These are phyloP conservation scores for Chaetomium globosum DNA, from an alignment of 2,329 filamentous ascomycete genomes.

Conservation along the genomic window DNA sequence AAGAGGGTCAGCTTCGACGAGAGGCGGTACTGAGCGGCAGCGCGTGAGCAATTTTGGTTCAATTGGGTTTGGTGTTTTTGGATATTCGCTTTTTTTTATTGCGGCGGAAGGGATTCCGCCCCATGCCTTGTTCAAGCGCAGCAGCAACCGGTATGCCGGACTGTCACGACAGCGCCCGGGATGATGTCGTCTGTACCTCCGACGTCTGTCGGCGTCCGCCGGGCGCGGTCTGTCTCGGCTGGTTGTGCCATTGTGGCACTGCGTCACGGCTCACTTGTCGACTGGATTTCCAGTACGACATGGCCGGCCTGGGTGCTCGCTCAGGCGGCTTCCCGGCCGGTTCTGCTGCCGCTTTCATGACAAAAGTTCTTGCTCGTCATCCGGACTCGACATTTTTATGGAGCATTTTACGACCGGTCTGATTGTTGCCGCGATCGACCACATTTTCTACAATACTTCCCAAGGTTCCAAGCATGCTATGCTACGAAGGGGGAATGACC, in stretches of 20 bases:
- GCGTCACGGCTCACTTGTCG: not conserved
- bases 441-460: conserved; percentile 13
- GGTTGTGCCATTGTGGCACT: conserved; percentile 2
- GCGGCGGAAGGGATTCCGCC: conserved; percentile 5
- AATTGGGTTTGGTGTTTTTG: conserved; percentile 10
- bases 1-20: conserved; percentile 33
- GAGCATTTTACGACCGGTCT: conserved; percentile 22
- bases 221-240: not conserved
- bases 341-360: conserved; percentile 23
- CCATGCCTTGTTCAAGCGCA: not conserved
- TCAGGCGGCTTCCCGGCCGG: not conserved
- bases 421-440: conserved; percentile 16
- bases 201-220: not conserved
- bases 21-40: conserved; percentile 18
- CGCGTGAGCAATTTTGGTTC: not conserved
- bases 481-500: conserved; percentile 3
- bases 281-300: not conserved
- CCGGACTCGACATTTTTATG: conserved; percentile 21
- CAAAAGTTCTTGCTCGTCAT: conserved; percentile 23
- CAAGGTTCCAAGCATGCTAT: conserved; percentile 2
- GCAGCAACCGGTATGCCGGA: not conserved
- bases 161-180: not conserved
- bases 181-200: not conserved
- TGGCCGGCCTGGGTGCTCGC: not conserved
- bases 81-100: not conserved